Conservation (phyloP, 768 basidiomycete genomes). For the Podaxis rugospora region DNA sequence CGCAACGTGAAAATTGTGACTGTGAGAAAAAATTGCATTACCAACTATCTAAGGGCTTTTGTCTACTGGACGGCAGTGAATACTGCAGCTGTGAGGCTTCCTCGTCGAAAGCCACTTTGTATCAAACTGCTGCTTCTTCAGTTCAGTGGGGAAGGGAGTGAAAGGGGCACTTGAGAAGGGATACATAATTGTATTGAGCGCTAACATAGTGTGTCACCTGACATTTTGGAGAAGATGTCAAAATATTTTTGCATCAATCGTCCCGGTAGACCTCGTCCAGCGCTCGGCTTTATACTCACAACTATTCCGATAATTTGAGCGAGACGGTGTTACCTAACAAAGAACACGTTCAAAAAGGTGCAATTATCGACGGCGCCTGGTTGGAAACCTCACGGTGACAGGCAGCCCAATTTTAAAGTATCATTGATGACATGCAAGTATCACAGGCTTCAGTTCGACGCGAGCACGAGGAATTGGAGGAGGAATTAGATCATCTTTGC, state of each 20-base stretch:
- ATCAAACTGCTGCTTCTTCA: no score
- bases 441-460: conserved; percentile 29
- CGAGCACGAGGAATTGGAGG: conserved; percentile 28
- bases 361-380: conserved; percentile 31
- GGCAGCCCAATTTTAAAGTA: conserved; percentile 34
- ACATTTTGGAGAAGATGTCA: neutral
- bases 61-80: neutral
- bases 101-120: no score
- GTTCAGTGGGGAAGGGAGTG: no score
- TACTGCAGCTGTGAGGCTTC: neutral
- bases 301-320: neutral
- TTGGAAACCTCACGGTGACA: conserved; percentile 29
- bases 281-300: neutral
- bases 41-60: neutral
- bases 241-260: neutral
- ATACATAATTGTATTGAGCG: no score
- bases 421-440: conserved; percentile 35
- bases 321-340: neutral
- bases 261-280: no score
- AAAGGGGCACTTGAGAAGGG: no score
- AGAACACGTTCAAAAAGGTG: conserved; percentile 23
- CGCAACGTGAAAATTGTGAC: neutral
- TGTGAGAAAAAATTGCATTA: neutral
- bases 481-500: conserved; percentile 32
- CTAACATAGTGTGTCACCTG: neutral